Conservation (phyloP, 306 rosid genomes). For the Oemleria cerasiformis region DNA sequence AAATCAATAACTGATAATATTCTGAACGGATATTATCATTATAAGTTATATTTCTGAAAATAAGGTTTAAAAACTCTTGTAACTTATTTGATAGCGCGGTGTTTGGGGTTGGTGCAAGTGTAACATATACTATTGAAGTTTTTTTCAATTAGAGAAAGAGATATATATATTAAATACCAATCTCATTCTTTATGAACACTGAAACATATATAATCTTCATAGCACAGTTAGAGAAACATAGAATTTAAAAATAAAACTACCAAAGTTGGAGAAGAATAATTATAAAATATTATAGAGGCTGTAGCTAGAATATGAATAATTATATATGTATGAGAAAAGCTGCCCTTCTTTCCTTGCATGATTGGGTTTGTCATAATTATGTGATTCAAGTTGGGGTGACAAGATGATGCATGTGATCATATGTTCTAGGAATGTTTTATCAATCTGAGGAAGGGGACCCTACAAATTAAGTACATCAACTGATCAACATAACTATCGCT, state of each 20-base stretch:
- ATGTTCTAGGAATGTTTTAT: constrained; percentile 27
- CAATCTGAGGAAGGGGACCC: constrained; percentile 13
- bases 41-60: too few relatives aligned
- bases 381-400: constrained; percentile 18
- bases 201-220: too few relatives aligned
- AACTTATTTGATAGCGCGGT: too few relatives aligned
- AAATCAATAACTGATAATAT: too few relatives aligned
- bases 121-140: too few relatives aligned
- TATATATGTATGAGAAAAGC: not conserved
- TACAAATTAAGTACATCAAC: not conserved
- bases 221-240: too few relatives aligned
- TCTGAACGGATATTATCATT: too few relatives aligned
- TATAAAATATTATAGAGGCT: not conserved
- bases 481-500: not conserved
- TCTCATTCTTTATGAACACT: too few relatives aligned
- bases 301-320: not conserved
- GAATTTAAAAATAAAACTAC: not conserved
- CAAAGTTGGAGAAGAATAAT: constrained; percentile 15
- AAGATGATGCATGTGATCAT: constrained; percentile 11
- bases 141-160: too few relatives aligned
- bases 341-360: constrained; percentile 17
- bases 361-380: constrained; percentile 9
- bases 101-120: too few relatives aligned
- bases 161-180: too few relatives aligned
- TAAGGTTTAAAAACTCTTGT: too few relatives aligned